Conservation (phyloP, 2,329 filamentous ascomycete species). For the Chrysoporthe austroafricana region DNA sequence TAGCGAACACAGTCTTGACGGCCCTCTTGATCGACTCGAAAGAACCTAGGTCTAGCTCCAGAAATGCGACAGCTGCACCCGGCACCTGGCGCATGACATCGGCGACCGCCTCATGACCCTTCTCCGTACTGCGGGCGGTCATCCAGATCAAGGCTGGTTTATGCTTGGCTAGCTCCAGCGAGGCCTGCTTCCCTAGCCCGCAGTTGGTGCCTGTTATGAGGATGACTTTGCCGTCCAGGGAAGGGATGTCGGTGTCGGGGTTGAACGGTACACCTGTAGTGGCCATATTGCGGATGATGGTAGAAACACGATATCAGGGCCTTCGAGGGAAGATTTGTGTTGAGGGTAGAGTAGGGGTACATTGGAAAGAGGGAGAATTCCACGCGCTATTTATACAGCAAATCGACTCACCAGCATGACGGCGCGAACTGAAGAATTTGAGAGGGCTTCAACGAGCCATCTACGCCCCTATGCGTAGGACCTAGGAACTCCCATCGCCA, state of each 20-base stretch:
- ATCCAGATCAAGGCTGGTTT: conserved; percentile 37
- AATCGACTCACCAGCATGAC: background rate
- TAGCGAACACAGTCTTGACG: conserved; percentile 41
- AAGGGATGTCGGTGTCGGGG: conserved; percentile 43
- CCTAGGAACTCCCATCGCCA: background rate
- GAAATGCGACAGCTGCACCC: conserved; percentile 34
- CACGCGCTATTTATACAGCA: background rate
- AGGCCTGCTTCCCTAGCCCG: conserved; percentile 52
- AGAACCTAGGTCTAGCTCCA: conserved; percentile 50
- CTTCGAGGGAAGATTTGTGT: background rate
- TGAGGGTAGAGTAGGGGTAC: background rate
- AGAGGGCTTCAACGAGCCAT: background rate
- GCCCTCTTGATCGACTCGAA: conserved; percentile 48
- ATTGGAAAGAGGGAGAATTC: background rate
- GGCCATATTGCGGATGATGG: background rate
- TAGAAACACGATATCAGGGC: background rate
- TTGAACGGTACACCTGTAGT: background rate
- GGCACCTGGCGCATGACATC: conserved; percentile 39
- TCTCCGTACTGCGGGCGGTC: conserved; percentile 42
- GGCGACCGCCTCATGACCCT: conserved; percentile 41
- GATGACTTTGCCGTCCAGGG: conserved; percentile 46
- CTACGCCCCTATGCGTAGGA: background rate
- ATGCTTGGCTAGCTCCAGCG: conserved; percentile 48
- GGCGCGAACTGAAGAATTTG: background rate
- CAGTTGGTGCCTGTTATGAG: conserved; percentile 54